Base-by-base conservation (phyloP, 116 monocot species). In the Zostera marina region DNA sequence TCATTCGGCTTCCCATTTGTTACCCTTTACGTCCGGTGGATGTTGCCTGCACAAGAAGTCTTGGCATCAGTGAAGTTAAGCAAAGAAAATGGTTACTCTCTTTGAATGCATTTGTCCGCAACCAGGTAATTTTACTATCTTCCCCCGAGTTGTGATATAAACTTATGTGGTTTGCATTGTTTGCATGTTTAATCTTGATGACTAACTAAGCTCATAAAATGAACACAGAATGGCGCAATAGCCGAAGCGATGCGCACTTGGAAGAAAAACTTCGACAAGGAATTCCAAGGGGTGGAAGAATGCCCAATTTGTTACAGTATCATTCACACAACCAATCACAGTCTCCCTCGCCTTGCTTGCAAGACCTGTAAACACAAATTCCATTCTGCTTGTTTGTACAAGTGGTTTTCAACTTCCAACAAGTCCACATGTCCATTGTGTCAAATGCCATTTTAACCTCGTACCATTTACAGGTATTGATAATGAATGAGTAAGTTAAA, bases 221-320 rank as follows among this genome's bases (percentile, higher is more conserved):
- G 25, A 54, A 22, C 68, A 58, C 73, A 98, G 98, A 98, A 90
- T 67, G 98, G 98, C 54, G 98, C 98, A 14, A 70, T 98, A 65
- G 90, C 90, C 0, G 98, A 98, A 65, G 98, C 98, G 7, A 78
- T 98, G 8, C 63, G 70, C 11, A 81, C 49, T 7, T 98, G 98
- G 98, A 98, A 90, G 55, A 83, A 73, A 52, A 90, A 98, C 62
- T 75, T 90, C 14, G 90, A 98, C 72, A 90, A 90, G 65, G 98
- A 98, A 64, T 98, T 98, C 38, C 63, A 67, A 52, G 98, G 90
- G 11, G 81, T 98, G 26, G 98, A 98, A 61, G 98, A 90, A 51
- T 90, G 98, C 48, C 98, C 90, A 5, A 96, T 96, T 52, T 96
- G 96, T 70, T 96, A 85, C 78, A 96, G 96, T 70, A 88, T 96